Percentiles rank a stretch among this genome's conserved stretches.
phyloP scores from a whole-genome alignment of 495 filamentous ascomycete genomes.

The Penicillium crystallinum region DNA sequence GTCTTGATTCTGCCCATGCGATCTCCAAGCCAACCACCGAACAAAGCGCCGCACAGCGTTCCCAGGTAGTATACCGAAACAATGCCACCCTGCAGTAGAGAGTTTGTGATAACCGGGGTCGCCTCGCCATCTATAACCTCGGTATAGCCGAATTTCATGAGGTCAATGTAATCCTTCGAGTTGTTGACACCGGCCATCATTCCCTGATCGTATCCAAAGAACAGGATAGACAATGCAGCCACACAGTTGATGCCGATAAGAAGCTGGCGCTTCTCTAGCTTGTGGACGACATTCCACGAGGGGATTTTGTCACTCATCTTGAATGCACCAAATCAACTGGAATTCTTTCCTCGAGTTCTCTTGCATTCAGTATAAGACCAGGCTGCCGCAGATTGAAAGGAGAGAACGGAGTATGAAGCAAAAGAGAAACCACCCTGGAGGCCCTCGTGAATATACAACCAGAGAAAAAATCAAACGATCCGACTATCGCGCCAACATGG shows the following conservation, averaged over 20 bases:
- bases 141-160: constrained; percentile 62
- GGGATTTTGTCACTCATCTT: constrained; percentile 45
- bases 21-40: constrained; percentile 59
- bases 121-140: constrained; percentile 39
- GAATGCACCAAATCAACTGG: background rate
- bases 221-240: constrained; percentile 55
- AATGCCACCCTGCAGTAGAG: constrained; percentile 63
- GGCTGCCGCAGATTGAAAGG: too few relatives aligned
- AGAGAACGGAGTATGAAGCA: too few relatives aligned
- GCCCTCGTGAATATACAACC: too few relatives aligned
- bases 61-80: constrained; percentile 69
- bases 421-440: too few relatives aligned
- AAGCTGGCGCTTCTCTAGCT: constrained; percentile 56
- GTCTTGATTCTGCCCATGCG: constrained; percentile 57
- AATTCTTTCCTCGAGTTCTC: too few relatives aligned
- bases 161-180: constrained; percentile 56
- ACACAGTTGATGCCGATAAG: constrained; percentile 62
- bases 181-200: constrained; percentile 75
- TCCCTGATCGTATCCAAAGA: constrained; percentile 65
- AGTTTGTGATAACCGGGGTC: constrained; percentile 53
- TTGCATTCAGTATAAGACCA: too few relatives aligned
- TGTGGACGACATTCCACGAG: constrained; percentile 55
- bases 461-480: too few relatives aligned
- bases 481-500: background rate
- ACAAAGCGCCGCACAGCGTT: constrained; percentile 53